A percentile compares a stretch with the other conserved stretches of the same genome.
phyloP scores from a whole-genome alignment of 768 basidiomycete genomes.

The Tricholoma sp. region DNA sequence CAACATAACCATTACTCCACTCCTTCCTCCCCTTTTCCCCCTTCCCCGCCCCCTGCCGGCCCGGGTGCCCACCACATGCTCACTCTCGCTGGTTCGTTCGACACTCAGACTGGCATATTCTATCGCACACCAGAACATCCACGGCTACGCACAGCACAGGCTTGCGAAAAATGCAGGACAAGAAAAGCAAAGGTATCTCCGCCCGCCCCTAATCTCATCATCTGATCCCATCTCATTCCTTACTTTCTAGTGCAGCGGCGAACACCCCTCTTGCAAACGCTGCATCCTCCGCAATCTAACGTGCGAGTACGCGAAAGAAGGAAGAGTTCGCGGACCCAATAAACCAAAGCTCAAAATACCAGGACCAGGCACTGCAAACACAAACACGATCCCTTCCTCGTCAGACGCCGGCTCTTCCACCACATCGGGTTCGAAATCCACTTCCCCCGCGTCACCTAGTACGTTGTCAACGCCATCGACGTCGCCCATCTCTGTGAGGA shows the following conservation, averaged over 20 bases:
- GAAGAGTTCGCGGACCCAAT: slow-evolving; percentile 57
- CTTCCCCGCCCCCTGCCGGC: background rate
- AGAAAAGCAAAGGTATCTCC: slow-evolving; percentile 64
- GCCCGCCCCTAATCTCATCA: background rate
- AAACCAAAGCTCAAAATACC: slow-evolving; percentile 38
- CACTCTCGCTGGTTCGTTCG: slow-evolving; percentile 54
- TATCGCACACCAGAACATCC: slow-evolving; percentile 61
- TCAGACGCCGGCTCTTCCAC: background rate
- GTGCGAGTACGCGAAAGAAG: slow-evolving; percentile 67
- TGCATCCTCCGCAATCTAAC: slow-evolving; percentile 51
- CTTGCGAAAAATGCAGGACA: slow-evolving; percentile 69
- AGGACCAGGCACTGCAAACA: too few species aligned
- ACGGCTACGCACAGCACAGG: slow-evolving; percentile 64
- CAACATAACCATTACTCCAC: too few species aligned
- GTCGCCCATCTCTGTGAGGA: background rate
- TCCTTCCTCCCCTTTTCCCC: background rate
- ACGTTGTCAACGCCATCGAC: too few species aligned
- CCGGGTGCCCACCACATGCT: too few species aligned
- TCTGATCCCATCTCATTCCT: background rate
- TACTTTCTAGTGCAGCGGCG: slow-evolving; percentile 56
- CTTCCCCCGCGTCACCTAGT: background rate
- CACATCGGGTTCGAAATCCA: background rate
- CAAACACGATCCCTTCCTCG: too few species aligned
- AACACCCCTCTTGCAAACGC: slow-evolving; percentile 63
- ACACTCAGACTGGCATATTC: slow-evolving; percentile 61